Conservation (phyloP, 78 protist species). For the Dictyostelium firmibasis region DNA sequence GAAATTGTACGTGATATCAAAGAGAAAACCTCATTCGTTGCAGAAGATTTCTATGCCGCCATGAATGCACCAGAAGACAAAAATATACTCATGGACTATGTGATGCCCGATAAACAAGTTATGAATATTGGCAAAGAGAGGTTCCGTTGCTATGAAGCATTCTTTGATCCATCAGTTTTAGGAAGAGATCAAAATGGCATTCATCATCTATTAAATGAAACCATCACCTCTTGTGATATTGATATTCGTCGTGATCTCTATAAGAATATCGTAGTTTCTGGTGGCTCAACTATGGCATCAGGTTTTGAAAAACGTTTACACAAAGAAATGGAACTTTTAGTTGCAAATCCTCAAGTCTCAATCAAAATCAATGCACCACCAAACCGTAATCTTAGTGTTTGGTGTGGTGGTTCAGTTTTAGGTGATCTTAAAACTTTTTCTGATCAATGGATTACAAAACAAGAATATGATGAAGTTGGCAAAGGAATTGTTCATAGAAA, state of each 20-base stretch:
- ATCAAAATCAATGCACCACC: conserved; percentile 89
- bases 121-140: conserved; percentile 92
- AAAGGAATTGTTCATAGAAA: conserved; percentile 12
- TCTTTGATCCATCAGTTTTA: conserved; percentile 94
- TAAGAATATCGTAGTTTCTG: conserved; percentile 93
- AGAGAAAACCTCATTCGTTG: conserved; percentile 91
- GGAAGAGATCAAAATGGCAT: conserved; percentile 92
- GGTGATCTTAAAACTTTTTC: conserved; percentile 93
- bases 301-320: conserved; percentile 92
- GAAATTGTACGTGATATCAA: conserved; percentile 96
- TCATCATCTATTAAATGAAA: conserved; percentile 48
- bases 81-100: conserved; percentile 85
- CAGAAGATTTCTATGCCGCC: neutral
- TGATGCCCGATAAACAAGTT: conserved; percentile 93
- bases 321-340: conserved; percentile 79
- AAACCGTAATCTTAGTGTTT: conserved; percentile 87
- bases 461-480: conserved; percentile 91
- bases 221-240: conserved; percentile 94
- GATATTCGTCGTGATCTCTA: conserved; percentile 95
- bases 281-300: conserved; percentile 94
- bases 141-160: conserved; percentile 94
- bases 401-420: conserved; percentile 94
- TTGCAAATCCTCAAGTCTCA: conserved; percentile 52
- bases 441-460: conserved; percentile 90
- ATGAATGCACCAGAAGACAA: neutral